A percentile compares a stretch with the other conserved stretches of the same genome.
phyloP scores from a whole-genome alignment of 371 early-diverging fungal genomes.

The Mortierella sp. region DNA sequence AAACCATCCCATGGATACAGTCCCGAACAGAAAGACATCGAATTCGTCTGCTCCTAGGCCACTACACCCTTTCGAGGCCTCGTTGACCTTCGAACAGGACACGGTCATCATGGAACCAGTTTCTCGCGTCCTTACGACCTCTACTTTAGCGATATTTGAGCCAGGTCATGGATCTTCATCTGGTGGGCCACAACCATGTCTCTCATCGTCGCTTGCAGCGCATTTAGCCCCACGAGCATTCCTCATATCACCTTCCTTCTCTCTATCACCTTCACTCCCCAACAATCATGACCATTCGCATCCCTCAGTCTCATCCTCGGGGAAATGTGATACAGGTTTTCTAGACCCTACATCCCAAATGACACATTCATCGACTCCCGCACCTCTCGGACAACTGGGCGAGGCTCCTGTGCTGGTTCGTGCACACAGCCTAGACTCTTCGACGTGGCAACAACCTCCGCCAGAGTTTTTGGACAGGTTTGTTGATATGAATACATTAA shows the following conservation, averaged over 20 bases:
- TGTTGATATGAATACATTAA: neutral
- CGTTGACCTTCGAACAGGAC: neutral
- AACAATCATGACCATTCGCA: neutral
- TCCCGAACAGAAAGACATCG: neutral
- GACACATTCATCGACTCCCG: neutral
- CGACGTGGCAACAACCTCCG: constrained; percentile 7
- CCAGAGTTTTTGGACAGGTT: constrained; percentile 1
- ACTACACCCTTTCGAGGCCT: constrained; percentile 9
- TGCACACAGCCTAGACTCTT: constrained; percentile 32
- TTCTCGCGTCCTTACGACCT: neutral
- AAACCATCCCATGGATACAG: neutral
- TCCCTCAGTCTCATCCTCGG: neutral
- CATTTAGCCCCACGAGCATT: neutral
- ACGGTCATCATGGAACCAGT: neutral
- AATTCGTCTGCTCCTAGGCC: constrained; percentile 1
- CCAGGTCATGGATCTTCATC: neutral
- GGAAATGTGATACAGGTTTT: neutral
- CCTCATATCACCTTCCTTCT: neutral
- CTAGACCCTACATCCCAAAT: neutral
- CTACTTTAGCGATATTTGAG: neutral
- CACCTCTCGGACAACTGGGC: neutral
- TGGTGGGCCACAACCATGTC: too few species aligned
- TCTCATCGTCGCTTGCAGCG: neutral
- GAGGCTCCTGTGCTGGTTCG: constrained; percentile 23
- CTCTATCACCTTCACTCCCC: neutral